phyloP scores from a whole-genome alignment of 2,329 filamentous ascomycete species.

The Sclerotinia subarctica region DNA sequence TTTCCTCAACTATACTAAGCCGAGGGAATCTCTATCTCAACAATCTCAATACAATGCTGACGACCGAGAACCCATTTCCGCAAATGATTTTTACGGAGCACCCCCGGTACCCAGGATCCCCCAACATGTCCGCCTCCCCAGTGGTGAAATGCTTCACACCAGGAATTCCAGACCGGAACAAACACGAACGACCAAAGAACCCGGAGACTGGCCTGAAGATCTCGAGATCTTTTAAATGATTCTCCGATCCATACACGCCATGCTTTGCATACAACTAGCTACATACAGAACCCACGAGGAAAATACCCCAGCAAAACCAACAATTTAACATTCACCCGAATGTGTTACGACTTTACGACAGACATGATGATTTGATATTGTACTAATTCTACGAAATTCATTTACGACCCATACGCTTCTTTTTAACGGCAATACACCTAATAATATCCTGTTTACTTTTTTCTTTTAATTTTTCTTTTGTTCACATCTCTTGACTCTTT shows the following conservation, averaged over 20 bases:
- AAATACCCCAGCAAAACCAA: slow-evolving; percentile 6
- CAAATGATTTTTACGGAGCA: slow-evolving; percentile 21
- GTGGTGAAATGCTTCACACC: slow-evolving; percentile 13
- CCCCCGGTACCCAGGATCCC: slow-evolving; percentile 34
- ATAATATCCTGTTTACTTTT: background rate
- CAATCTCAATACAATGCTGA: slow-evolving; percentile 14
- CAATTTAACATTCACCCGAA: slow-evolving; percentile 14
- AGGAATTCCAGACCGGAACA: background rate
- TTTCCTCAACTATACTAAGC: slow-evolving; percentile 25
- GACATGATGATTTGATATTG: slow-evolving; percentile 20
- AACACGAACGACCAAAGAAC: background rate
- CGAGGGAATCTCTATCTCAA: slow-evolving; percentile 15
- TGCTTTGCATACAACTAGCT: background rate
- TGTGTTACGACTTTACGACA: slow-evolving; percentile 22
- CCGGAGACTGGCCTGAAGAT: slow-evolving; percentile 20
- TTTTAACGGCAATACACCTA: slow-evolving; percentile 16
- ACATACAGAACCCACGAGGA: background rate
- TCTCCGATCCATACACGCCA: background rate
- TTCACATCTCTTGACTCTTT: slow-evolving; percentile 11
- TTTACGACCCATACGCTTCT: slow-evolving; percentile 8
- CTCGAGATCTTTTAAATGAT: slow-evolving; percentile 17
- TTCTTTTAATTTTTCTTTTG: background rate
- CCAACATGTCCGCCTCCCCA: slow-evolving; percentile 27
- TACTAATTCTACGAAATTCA: slow-evolving; percentile 20
- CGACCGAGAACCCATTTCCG: background rate